phyloP scores from a whole-genome alignment of 2,329 filamentous ascomycete genomes.

The Bipolaris victoriae region DNA sequence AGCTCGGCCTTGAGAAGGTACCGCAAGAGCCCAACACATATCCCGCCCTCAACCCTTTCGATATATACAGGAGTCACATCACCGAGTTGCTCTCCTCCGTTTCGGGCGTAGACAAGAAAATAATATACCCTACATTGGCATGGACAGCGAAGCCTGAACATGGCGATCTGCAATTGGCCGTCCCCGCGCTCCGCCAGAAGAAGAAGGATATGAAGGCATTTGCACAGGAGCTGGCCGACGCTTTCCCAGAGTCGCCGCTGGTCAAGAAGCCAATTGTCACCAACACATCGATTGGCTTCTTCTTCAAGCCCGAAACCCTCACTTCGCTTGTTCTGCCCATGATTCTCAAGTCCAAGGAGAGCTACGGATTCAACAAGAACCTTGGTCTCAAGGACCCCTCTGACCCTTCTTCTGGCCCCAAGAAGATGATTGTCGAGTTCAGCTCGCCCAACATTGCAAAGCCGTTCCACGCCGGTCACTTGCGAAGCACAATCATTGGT shows the following conservation, averaged over 20 bases:
- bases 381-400: conserved; percentile 66
- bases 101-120: conserved; percentile 71
- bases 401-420: conserved; percentile 65
- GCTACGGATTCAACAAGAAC: conserved; percentile 69
- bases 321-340: conserved; percentile 70
- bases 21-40: conserved; percentile 54
- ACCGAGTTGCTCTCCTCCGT: conserved; percentile 70
- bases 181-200: conserved; percentile 79
- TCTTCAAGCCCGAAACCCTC: conserved; percentile 74
- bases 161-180: conserved; percentile 79
- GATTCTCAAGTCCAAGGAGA: conserved; percentile 66
- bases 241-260: conserved; percentile 76
- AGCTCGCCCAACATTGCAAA: conserved; percentile 87
- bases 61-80: conserved; percentile 80
- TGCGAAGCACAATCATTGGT: conserved; percentile 78
- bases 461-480: conserved; percentile 76
- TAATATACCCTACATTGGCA: conserved; percentile 76
- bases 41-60: conserved; percentile 75
- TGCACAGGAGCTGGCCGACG: conserved; percentile 60
- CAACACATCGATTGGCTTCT: conserved; percentile 78
- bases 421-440: conserved; percentile 78
- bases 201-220: conserved; percentile 65
- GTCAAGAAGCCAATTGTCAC: conserved; percentile 71
- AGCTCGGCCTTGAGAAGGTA: conserved; percentile 48
- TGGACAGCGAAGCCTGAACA: conserved; percentile 83